Evolutionary conservation across 192 early-diverging fungal species (phyloP), one percentile per base, ranked within the genome.

Genomic region (Rhizoclosmatium globosum): DNA sequence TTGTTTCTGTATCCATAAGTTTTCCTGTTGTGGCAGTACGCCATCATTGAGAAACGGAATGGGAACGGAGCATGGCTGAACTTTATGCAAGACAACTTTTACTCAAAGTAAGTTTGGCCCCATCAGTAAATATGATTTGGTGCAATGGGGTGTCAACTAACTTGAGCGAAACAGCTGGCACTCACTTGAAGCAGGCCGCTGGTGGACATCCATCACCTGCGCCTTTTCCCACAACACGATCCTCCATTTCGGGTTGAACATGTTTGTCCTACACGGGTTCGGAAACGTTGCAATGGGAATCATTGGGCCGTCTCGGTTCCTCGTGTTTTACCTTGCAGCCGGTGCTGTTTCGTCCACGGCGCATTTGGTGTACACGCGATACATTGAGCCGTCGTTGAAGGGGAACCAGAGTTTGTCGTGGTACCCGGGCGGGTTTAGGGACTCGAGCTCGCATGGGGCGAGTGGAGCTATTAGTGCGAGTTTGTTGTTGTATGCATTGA

Each of bases 261-360:
- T 86, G 85, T 80, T 82, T 64, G 85, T 84, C n/a, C 62, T 86
- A 15, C 69, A 83, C 69, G 66, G 56, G n/a, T 86, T 86, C 65
- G 82, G 66, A 3, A 56, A 68, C 23, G 48, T 72, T n/a, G 81
- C 68, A 3, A 78, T 83, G 64, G 50, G 45, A 3, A 79, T 84
- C 39, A 41, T 83, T 58, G 82, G 82, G 3, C 3, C 77, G 7
- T 74, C 67, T 39, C 58, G 75, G 21, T 86, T 86, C 68, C 9
- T 86, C 3, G 44, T 65, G 38, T 78, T 86, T 47, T 86, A 83
- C 72, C 45, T 84, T 31, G 73, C 60, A 7, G 79, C 82, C n/a
- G 85, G 80, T 11, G 50, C 77, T 9, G 45, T 76, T 3, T 70
- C 77, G 21, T 82, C 84, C 13, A 38, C 39, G 42, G 48, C 70